Percentiles rank a stretch among this genome's conserved stretches.
phyloP scores from a whole-genome alignment of 345 rosid genomes.

The Mercurialis annua region DNA sequence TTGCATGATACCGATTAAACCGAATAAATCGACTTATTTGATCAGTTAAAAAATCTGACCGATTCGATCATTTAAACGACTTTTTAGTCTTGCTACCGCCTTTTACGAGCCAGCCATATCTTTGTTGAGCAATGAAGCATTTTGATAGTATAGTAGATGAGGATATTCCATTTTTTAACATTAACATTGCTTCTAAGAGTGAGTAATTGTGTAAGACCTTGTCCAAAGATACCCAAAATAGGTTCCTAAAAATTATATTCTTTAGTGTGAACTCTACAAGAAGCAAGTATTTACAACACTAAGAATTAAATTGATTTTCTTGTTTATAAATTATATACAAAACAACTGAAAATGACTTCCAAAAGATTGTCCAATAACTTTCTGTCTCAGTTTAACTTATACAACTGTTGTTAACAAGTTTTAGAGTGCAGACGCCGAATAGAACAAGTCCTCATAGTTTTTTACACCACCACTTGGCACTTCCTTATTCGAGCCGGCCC shows the following conservation, averaged over 20 bases:
- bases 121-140: too few species aligned
- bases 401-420: background rate
- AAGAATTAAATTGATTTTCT: background rate
- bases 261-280: constrained; percentile 5
- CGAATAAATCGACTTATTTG: too few species aligned
- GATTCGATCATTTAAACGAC: too few species aligned
- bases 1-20: too few species aligned
- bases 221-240: background rate
- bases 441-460: constrained; percentile 48
- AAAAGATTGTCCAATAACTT: background rate
- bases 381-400: background rate
- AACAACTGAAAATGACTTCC: constrained; percentile 21
- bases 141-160: too few species aligned
- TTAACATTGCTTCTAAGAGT: too few species aligned
- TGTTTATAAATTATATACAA: background rate
- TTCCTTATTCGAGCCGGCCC: constrained; percentile 40
- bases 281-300: too few species aligned
- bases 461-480: constrained; percentile 45
- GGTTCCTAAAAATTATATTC: background rate
- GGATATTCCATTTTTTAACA: too few species aligned
- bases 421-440: constrained; percentile 30
- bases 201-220: background rate
- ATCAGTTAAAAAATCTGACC: too few species aligned
- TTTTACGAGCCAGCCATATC: too few species aligned
- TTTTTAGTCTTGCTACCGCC: too few species aligned